Base-by-base conservation (phyloP, 2,329 filamentous ascomycete genomes). In the Colletotrichum phormii region DNA sequence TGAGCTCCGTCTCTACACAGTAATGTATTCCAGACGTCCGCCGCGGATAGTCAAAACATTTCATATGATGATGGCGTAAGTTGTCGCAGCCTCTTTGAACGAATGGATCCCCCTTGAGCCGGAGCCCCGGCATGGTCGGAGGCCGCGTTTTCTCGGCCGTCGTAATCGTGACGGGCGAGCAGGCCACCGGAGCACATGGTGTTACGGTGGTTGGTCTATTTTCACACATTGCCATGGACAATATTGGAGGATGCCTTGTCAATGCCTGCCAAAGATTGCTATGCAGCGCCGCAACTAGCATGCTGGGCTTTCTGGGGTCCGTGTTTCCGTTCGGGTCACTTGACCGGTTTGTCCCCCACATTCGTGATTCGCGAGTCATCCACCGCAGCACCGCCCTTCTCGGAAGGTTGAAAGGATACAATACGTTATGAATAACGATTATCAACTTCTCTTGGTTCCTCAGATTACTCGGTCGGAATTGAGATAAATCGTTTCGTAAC, bases 251-350 rank as follows among this genome's bases (percentile, higher is more conserved):
- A 24, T 37, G 61, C 29, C 46, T 18, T 54, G 46, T 26, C 61
- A 63, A 54, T 63, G 59, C 42, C 59, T 26, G 7, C 15, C 26
- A 18, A n/a, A 29, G 31, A 54, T 35, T 62, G 31, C 13, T 13
- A 37, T 64, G 31, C 15, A 18, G 37, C 12, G 31, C 33, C 31
- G 18, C 24, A 24, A 13, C 49, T 37, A 64, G 33, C 53, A 33
- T 29, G 49, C 8, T 35, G 22, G 24, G 12, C 5, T 55, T 18
- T 31, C 51, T 46, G 62, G 51, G 49, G 33, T 29, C 62, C 24
- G 51, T 42, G 62, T 64, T 64, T 64, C 62, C 62, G 31, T 64
- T 64, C 62, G 24, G 51, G 49, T 64, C 62, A 64, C 33, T 64
- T 64, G 62, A 63, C 60, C 46, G 46, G 37, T 53, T 35, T 12